Evolutionary conservation across 192 early-diverging fungal species (phyloP).

Genomic region (Spizellomyces sp.): DNA sequence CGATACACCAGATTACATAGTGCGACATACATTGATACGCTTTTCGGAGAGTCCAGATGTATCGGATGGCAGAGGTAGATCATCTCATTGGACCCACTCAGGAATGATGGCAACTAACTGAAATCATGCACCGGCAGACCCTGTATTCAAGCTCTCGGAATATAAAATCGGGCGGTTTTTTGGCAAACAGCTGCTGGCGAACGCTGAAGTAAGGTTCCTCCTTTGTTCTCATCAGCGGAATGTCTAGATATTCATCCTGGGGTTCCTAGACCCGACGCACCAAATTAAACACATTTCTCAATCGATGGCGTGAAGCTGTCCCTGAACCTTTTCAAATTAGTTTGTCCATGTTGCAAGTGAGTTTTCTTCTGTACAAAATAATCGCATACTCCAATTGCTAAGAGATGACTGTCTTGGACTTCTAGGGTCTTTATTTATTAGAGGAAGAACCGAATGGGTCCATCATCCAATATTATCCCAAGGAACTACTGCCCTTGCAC

Average conservation of each 20-base stretch:
- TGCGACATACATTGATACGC: slow-evolving; percentile 22
- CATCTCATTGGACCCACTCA: background rate
- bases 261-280: slow-evolving; percentile 10
- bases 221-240: background rate
- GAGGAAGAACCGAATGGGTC: slow-evolving; percentile 8
- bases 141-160: slow-evolving; percentile 14
- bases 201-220: slow-evolving; percentile 21
- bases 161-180: slow-evolving; percentile 35
- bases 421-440: slow-evolving; percentile 30
- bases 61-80: slow-evolving; percentile 3
- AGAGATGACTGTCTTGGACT: too few relatives aligned
- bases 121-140: background rate
- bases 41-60: slow-evolving; percentile 14
- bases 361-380: background rate
- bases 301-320: slow-evolving; percentile 29
- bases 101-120: background rate
- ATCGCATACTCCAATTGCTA: background rate
- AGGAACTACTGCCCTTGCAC: slow-evolving; percentile 35
- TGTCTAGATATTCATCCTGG: slow-evolving; percentile 1
- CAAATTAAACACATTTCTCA: slow-evolving; percentile 28
- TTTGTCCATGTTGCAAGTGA: slow-evolving; percentile 35
- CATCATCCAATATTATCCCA: slow-evolving; percentile 37
- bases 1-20: slow-evolving; percentile 27
- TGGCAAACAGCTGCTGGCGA: slow-evolving; percentile 40
- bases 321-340: slow-evolving; percentile 23